phyloP scores from a whole-genome alignment of 75 land plant species.

The Chamaecyparis obtusa region DNA sequence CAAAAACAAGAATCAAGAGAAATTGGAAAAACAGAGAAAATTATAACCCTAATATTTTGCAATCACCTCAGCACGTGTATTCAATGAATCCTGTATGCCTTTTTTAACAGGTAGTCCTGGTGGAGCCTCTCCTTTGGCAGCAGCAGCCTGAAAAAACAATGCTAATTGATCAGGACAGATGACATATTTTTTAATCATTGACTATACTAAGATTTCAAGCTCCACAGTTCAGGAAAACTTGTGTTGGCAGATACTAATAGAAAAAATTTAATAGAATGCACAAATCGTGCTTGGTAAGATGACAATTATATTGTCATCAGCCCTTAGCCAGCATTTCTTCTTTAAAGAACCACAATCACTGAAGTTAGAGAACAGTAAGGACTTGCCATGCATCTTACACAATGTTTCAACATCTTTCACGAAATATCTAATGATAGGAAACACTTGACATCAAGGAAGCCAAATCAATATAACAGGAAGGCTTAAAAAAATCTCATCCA shows the following conservation, averaged over 20 bases:
- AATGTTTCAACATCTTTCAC: neutral
- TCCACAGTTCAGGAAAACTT: neutral
- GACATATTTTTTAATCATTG: neutral
- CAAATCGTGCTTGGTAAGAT: neutral
- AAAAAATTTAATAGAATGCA: neutral
- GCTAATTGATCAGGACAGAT: neutral
- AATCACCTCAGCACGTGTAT: conserved; percentile 57
- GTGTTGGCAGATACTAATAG: neutral
- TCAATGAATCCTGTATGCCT: conserved; percentile 69
- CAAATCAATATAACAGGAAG: neutral
- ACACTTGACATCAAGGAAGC: neutral
- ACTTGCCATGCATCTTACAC: neutral
- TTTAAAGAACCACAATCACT: neutral
- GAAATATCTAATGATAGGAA: neutral
- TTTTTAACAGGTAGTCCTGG: conserved; percentile 92
- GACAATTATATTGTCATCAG: neutral
- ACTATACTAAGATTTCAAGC: neutral
- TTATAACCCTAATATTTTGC: neutral
- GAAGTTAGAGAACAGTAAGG: neutral
- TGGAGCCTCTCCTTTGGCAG: conserved; percentile 97
- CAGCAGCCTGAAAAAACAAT: conserved; percentile 73
- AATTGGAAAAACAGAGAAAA: neutral
- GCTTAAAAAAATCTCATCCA: neutral
- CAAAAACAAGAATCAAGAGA: neutral
- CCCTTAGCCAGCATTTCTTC: neutral